These are phyloP conservation scores for Exidia glandulosa DNA, from an alignment of 768 basidiomycete species.

Conservation along the genomic window DNA sequence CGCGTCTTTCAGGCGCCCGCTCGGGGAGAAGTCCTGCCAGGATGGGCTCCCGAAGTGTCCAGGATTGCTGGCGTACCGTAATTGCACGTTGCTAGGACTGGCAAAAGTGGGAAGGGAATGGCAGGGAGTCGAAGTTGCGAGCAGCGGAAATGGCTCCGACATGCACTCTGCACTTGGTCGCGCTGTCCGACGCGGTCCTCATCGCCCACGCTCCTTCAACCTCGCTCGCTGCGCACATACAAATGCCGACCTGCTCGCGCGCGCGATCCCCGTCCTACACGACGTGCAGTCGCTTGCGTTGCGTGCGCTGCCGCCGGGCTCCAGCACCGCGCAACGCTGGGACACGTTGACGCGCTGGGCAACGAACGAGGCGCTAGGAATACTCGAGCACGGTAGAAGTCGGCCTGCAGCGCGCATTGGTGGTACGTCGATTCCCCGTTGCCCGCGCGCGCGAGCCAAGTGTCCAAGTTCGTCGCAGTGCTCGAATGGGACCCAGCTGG, in stretches of 20 bases:
- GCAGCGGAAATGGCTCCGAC: not conserved
- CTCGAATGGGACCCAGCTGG: slow-evolving; percentile 45
- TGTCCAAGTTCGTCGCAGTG: slow-evolving; percentile 32
- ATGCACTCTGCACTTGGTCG: not conserved
- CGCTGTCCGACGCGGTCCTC: not conserved
- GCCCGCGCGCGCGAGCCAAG: not conserved
- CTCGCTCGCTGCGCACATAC: not conserved
- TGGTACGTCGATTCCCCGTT: slow-evolving; percentile 26
- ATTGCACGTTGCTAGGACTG: no score
- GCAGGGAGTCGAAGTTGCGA: not conserved
- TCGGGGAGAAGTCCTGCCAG: no score
- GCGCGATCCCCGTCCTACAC: not conserved
- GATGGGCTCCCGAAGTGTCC: no score
- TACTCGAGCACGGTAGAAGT: not conserved
- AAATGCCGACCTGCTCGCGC: not conserved
- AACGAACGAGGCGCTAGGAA: not conserved
- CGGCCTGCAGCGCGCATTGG: slow-evolving; percentile 32
- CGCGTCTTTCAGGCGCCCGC: no score
- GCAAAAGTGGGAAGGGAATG: no score
- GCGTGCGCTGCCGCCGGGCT: not conserved
- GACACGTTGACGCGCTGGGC: not conserved
- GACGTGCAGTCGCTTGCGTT: not conserved
- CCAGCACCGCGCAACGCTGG: not conserved
- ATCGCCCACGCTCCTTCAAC: not conserved
- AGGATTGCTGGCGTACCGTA: no score